phyloP scores from a whole-genome alignment of 2,329 filamentous ascomycete species.

The Phialophora expanda region DNA sequence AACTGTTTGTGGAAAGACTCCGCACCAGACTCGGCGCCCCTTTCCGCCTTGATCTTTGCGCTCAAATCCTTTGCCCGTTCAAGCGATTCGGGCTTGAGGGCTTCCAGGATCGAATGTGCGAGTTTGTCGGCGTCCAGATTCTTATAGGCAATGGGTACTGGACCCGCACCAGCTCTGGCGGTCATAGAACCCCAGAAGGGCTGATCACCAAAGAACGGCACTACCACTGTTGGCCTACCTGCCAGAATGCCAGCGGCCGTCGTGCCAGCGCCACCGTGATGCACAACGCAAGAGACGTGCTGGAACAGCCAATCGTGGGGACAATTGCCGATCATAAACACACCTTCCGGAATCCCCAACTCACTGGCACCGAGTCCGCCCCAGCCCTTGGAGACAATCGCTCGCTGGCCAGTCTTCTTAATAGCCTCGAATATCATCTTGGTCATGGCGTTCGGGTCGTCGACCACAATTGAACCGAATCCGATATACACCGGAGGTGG shows the following conservation, averaged over 20 bases:
- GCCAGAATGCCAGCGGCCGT: slow-evolving; percentile 83
- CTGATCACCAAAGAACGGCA: slow-evolving; percentile 87
- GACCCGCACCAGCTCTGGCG: slow-evolving; percentile 72
- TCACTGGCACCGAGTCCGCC: slow-evolving; percentile 78
- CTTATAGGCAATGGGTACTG: slow-evolving; percentile 71
- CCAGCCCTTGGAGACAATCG: slow-evolving; percentile 86
- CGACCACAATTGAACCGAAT: slow-evolving; percentile 81
- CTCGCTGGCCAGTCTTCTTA: slow-evolving; percentile 69
- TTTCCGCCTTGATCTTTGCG: slow-evolving; percentile 68
- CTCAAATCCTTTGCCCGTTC: slow-evolving; percentile 65
- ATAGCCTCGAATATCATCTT: slow-evolving; percentile 74
- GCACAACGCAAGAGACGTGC: slow-evolving; percentile 78
- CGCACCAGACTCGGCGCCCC: slow-evolving; percentile 66
- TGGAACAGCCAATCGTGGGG: slow-evolving; percentile 91
- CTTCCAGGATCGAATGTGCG: slow-evolving; percentile 66
- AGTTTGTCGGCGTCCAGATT: slow-evolving; percentile 69
- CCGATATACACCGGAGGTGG: slow-evolving; percentile 80
- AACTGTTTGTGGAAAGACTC: slow-evolving; percentile 75
- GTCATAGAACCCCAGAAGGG: slow-evolving; percentile 84
- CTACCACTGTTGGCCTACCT: slow-evolving; percentile 78
- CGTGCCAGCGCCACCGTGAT: slow-evolving; percentile 86
- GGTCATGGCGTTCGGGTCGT: slow-evolving; percentile 74
- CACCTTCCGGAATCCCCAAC: slow-evolving; percentile 71
- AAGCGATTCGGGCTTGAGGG: slow-evolving; percentile 64
- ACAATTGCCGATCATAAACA: slow-evolving; percentile 83